Percentiles rank a stretch among this genome's conserved stretches.
phyloP scores from a whole-genome alignment of 371 early-diverging fungal species.

The Mortierella sp. region DNA sequence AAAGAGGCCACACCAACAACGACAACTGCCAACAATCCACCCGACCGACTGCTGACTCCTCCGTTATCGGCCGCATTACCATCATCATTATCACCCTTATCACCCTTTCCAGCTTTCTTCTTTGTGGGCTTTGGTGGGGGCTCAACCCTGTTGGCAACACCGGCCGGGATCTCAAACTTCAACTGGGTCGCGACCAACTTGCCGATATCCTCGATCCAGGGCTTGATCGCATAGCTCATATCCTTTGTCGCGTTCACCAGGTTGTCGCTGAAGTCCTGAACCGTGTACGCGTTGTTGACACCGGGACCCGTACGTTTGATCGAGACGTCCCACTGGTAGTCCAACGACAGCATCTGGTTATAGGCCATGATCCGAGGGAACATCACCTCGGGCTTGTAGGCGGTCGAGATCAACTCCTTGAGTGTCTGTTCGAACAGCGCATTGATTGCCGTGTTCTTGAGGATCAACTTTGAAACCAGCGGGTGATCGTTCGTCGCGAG shows the following conservation, averaged over 20 bases:
- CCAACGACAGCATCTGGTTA: constrained; percentile 61
- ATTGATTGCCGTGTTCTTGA: constrained; percentile 22
- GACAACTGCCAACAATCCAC: background rate
- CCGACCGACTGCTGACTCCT: background rate
- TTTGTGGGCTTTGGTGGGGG: constrained; percentile 22
- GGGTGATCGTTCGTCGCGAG: constrained; percentile 10
- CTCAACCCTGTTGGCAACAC: constrained; percentile 11
- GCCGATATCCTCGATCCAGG: constrained; percentile 20
- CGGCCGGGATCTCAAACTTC: constrained; percentile 5
- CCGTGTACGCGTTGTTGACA: constrained; percentile 47
- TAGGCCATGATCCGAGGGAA: constrained; percentile 62
- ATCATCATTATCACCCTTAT: background rate
- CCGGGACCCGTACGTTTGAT: constrained; percentile 60
- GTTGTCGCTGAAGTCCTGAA: constrained; percentile 56
- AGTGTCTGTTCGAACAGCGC: constrained; percentile 60
- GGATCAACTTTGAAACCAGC: constrained; percentile 24
- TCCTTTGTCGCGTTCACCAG: constrained; percentile 24
- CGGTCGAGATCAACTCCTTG: constrained; percentile 62
- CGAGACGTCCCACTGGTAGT: constrained; percentile 62
- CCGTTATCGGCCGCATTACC: too few species aligned
- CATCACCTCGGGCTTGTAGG: constrained; percentile 65
- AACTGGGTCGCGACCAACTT: constrained; percentile 8
- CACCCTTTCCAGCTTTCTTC: background rate
- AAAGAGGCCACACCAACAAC: background rate
- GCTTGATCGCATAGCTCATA: constrained; percentile 19